Percentiles rank a stretch among this genome's conserved stretches.
phyloP scores from a whole-genome alignment of 2,329 filamentous ascomycete species.

The Penicillium sp. region DNA sequence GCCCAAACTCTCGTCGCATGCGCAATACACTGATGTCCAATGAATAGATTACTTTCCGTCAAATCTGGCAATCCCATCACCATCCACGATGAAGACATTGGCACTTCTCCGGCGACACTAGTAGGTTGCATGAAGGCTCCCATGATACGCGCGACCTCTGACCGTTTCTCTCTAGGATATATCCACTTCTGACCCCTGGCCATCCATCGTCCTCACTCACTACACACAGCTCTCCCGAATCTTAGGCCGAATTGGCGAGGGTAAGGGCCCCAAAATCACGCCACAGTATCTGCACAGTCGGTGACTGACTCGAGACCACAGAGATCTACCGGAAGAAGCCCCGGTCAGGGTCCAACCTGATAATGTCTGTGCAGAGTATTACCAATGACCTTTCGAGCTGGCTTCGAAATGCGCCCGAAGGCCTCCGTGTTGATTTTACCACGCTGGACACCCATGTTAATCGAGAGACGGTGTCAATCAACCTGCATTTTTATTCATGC shows the following conservation, averaged over 20 bases:
- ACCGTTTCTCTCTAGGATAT: slow-evolving; percentile 10
- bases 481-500: slow-evolving; percentile 58
- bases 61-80: slow-evolving; percentile 57
- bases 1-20: neutral
- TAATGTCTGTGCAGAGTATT: slow-evolving; percentile 53
- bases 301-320: slow-evolving; percentile 5
- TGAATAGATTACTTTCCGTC: slow-evolving; percentile 47
- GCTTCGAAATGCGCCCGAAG: slow-evolving; percentile 49
- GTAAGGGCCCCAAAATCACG: slow-evolving; percentile 13
- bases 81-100: slow-evolving; percentile 56
- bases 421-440: slow-evolving; percentile 50
- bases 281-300: neutral
- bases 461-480: slow-evolving; percentile 53
- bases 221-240: slow-evolving; percentile 56
- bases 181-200: slow-evolving; percentile 34
- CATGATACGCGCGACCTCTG: neutral
- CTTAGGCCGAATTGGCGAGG: slow-evolving; percentile 49
- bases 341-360: slow-evolving; percentile 48
- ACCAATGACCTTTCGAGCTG: slow-evolving; percentile 51
- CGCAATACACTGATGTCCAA: neutral
- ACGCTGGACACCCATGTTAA: slow-evolving; percentile 43
- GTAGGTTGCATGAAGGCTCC: slow-evolving; percentile 15
- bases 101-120: slow-evolving; percentile 35
- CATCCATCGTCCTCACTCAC: slow-evolving; percentile 50
- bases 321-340: slow-evolving; percentile 52